These are phyloP conservation scores for Eucalyptus regnans DNA, from an alignment of 345 rosid genomes.

Conservation along the genomic window DNA sequence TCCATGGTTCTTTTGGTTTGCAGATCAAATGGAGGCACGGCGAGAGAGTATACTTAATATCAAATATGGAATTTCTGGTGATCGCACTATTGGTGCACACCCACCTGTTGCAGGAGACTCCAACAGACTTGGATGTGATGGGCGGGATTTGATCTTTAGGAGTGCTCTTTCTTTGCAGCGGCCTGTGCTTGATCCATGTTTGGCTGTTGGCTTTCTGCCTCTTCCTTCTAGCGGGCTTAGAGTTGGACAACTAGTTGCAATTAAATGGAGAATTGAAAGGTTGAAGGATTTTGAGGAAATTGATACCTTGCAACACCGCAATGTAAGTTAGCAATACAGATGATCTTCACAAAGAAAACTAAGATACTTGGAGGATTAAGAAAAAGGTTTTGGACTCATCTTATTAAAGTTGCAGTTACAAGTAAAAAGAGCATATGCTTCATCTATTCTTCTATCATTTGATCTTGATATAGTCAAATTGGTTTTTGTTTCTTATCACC, in stretches of 20 bases:
- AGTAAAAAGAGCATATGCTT: not conserved
- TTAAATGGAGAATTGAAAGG: constrained; percentile 92
- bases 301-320: constrained; percentile 7
- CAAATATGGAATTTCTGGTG: constrained; percentile 64
- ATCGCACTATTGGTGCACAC: constrained; percentile 78
- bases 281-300: constrained; percentile 46
- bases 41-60: constrained; percentile 71
- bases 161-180: constrained; percentile 68
- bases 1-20: not conserved
- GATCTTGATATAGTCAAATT: not conserved
- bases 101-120: constrained; percentile 44
- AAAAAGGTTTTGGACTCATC: not conserved
- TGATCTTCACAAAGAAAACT: not conserved
- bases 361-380: not conserved
- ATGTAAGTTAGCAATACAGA: constrained; percentile 28
- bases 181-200: constrained; percentile 89
- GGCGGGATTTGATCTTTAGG: constrained; percentile 63
- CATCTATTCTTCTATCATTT: not conserved
- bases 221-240: constrained; percentile 74
- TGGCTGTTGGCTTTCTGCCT: constrained; percentile 88
- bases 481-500: not conserved
- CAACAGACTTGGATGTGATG: constrained; percentile 13
- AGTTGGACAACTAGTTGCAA: constrained; percentile 77
- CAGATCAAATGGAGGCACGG: not conserved
- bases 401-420: not conserved